These are phyloP conservation scores for Rosa rugosa DNA, from an alignment of 306 rosid genomes.

Conservation along the genomic window DNA sequence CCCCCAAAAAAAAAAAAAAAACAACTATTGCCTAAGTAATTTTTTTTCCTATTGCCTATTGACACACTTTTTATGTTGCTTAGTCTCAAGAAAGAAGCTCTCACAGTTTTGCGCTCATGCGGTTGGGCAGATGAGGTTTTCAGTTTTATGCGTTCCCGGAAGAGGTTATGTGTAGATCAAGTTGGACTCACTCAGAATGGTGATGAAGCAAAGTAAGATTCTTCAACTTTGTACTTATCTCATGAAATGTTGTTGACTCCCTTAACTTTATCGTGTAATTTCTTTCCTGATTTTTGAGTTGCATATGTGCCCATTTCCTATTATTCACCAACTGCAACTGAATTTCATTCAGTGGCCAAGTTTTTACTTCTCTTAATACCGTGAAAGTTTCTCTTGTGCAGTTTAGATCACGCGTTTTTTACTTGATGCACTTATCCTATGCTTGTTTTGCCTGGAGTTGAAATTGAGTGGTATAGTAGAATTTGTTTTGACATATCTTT, in stretches of 20 bases:
- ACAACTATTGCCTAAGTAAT: not conserved
- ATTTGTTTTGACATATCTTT: not conserved
- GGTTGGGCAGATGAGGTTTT: slow-evolving; percentile 71
- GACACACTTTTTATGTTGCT: slow-evolving; percentile 19
- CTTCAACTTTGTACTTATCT: not conserved
- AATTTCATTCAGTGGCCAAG: not conserved
- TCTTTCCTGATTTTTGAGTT: not conserved
- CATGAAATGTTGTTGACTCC: slow-evolving; percentile 1
- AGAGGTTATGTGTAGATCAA: slow-evolving; percentile 54
- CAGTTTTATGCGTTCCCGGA: slow-evolving; percentile 61
- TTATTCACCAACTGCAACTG: not conserved
- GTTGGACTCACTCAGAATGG: slow-evolving; percentile 34
- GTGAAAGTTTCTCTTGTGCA: not conserved
- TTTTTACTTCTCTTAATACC: too few relatives aligned
- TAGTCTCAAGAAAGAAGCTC: slow-evolving; percentile 69
- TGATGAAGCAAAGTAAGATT: slow-evolving; percentile 57
- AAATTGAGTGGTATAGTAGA: not conserved
- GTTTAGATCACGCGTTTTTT: not conserved
- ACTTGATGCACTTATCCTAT: not conserved
- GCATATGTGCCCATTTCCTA: not conserved
- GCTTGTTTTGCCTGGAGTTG: not conserved
- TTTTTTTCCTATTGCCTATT: not conserved
- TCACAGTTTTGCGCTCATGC: slow-evolving; percentile 64
- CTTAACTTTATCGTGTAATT: slow-evolving; percentile 1
- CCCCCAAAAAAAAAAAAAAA: not conserved